Percentiles rank a stretch among this genome's conserved stretches.
These are phyloP conservation scores for Beauveria varroae DNA, from an alignment of 2,329 filamentous ascomycete genomes.

Conservation along the genomic window DNA sequence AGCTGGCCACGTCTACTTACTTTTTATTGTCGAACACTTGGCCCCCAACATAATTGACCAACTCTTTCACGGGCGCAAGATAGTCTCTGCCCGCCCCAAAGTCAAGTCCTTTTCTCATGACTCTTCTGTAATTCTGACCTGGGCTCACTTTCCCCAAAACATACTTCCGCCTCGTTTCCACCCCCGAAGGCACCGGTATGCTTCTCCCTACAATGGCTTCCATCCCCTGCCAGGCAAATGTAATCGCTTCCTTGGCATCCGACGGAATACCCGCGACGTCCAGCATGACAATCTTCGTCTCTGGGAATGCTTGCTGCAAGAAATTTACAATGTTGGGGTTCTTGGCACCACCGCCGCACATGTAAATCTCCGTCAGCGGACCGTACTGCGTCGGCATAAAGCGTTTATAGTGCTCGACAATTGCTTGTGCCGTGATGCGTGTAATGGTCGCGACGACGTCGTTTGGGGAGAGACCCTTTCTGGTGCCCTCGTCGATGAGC, in stretches of 20 bases:
- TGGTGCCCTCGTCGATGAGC: constrained; percentile 39
- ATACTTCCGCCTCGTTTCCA: constrained; percentile 43
- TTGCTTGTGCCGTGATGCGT: constrained; percentile 50
- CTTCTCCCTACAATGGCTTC: constrained; percentile 48
- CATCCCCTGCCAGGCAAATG: constrained; percentile 54
- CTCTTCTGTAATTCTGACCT: constrained; percentile 45
- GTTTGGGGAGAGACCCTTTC: constrained; percentile 36
- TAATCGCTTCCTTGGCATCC: constrained; percentile 48
- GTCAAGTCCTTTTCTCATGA: constrained; percentile 43
- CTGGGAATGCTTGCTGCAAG: constrained; percentile 41
- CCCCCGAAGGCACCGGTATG: constrained; percentile 44
- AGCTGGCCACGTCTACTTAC: neutral
- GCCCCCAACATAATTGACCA: constrained; percentile 43
- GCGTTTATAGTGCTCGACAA: constrained; percentile 40
- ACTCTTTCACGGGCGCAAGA: constrained; percentile 38
- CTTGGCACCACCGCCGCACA: constrained; percentile 51
- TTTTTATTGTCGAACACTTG: constrained; percentile 37
- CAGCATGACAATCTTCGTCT: constrained; percentile 43
- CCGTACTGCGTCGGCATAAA: constrained; percentile 36
- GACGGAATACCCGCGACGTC: constrained; percentile 50
- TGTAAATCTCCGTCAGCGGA: constrained; percentile 47
- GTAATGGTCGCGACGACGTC: constrained; percentile 53
- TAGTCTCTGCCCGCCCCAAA: constrained; percentile 39
- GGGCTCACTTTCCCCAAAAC: constrained; percentile 49
- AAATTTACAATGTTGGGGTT: constrained; percentile 50